Base-by-base conservation (phyloP, 1,284 basidiomycete genomes). In the Sporisorium scitamineum region DNA sequence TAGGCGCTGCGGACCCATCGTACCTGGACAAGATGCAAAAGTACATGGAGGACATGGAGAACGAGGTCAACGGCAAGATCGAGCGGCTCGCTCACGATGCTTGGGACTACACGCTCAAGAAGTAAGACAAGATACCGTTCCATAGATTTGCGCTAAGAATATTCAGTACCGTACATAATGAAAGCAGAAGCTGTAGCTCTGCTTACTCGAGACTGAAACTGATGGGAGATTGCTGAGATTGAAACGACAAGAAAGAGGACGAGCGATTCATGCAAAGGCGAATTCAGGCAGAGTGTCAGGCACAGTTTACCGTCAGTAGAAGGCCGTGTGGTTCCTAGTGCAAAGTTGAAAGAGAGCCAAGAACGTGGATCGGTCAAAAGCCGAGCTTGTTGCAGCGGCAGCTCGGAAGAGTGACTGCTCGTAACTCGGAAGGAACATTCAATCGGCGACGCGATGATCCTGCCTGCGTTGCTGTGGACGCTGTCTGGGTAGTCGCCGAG, bases 31-130 rank as follows among this genome's bases (percentile, higher is more conserved):
- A 89, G 16, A 94, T 96, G 89, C 91, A 93, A 63, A 86, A 85
- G 9, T 98, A 97, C 86, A 88, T 94, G 79, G 88, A 89, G 65
- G 87, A 86, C 3, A 88, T 96, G 80, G 93, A 96, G 86, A 87
- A 88, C 9, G 95, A 97, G 85, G 96, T 98, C 0, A 83, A 94
- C 75, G 89, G 81, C 11, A 99, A 98, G 87, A 92, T 94, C 5
- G 90, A 92, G 26, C 91, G 88, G 68, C 86, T 99, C 31, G 89
- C 90, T 61, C 87, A 90, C 64, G 88, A 93, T 10, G 96, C 95
- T 3, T 98, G 95, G 95, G 93, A 95, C 34, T 85, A 84, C 58
- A 60, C 54, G 2, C 32, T 80, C 37, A 79, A 78, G 63, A 82
- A 82, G 73, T 81, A 52, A 39, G 32, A 32, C 6, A 22, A 39